Evolutionary conservation across 2,329 filamentous ascomycete species (phyloP).

Genomic region (Neopestalotiopsis clavispora): DNA sequence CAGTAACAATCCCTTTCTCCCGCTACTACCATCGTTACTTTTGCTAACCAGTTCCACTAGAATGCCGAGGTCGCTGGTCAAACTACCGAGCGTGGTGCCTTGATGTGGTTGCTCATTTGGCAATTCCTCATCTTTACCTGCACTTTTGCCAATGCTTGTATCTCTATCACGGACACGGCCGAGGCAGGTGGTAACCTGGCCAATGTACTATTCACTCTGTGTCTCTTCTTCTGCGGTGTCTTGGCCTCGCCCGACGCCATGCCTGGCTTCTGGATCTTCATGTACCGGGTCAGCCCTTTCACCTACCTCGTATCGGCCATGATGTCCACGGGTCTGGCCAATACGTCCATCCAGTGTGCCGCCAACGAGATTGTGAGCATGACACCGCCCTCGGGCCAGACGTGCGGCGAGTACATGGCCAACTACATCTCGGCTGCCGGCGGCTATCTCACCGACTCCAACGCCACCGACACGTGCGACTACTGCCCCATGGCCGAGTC

Average conservation of each 20-base stretch:
- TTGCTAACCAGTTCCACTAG: slow-evolving; percentile 26
- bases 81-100: slow-evolving; percentile 70
- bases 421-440: slow-evolving; percentile 56
- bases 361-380: slow-evolving; percentile 68
- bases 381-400: slow-evolving; percentile 56
- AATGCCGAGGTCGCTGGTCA: slow-evolving; percentile 69
- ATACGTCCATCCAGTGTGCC: slow-evolving; percentile 64
- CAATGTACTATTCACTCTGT: slow-evolving; percentile 75
- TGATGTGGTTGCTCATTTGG: slow-evolving; percentile 80
- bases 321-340: slow-evolving; percentile 66
- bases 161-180: slow-evolving; percentile 75
- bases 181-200: slow-evolving; percentile 79
- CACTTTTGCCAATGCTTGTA: slow-evolving; percentile 80
- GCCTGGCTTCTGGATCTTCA: slow-evolving; percentile 71
- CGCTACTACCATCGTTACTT: background rate
- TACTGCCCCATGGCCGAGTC: slow-evolving; percentile 45
- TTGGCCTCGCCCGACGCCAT: slow-evolving; percentile 65
- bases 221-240: slow-evolving; percentile 76
- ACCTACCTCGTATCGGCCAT: slow-evolving; percentile 75
- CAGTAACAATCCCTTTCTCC: background rate
- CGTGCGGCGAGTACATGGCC: slow-evolving; percentile 61
- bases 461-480: slow-evolving; percentile 47
- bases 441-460: slow-evolving; percentile 50
- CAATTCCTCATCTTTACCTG: slow-evolving; percentile 80
- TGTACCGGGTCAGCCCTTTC: slow-evolving; percentile 76